These are phyloP conservation scores for Plasmodiophora brassicae DNA, from an alignment of 208 protist genomes.

Conservation along the genomic window DNA sequence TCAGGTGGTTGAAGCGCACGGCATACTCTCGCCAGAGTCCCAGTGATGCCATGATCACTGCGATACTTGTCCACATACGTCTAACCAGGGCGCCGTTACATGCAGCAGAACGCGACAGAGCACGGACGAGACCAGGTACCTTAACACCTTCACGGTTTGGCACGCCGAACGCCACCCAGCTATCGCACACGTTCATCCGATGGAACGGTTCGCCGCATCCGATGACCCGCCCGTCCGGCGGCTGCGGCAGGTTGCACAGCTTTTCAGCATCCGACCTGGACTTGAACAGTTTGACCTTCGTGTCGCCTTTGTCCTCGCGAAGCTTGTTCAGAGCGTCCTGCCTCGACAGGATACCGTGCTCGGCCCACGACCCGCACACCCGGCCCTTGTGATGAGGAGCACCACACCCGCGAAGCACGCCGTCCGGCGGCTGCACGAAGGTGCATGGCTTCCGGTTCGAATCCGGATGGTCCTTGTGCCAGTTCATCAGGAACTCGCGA, in stretches of 20 bases:
- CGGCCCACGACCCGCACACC: not conserved
- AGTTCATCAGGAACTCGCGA: not conserved
- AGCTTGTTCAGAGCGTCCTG: not conserved
- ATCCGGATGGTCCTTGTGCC: not conserved
- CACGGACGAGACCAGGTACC: not conserved
- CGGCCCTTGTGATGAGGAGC: not conserved
- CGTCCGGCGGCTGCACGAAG: not conserved
- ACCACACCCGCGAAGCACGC: not conserved
- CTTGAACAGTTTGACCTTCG: not conserved
- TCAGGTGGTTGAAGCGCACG: not conserved
- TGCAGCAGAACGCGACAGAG: not conserved
- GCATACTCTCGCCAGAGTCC: not conserved
- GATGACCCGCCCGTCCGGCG: not conserved
- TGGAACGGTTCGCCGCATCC: not conserved
- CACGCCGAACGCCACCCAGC: not conserved
- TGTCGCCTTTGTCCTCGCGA: not conserved
- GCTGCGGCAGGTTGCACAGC: not conserved
- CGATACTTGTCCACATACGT: not conserved
- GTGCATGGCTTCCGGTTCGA: not conserved
- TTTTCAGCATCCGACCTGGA: not conserved
- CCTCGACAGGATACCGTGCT: not conserved
- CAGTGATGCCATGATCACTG: not conserved
- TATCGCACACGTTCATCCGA: not conserved
- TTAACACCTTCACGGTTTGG: not conserved
- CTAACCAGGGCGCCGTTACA: too few relatives aligned